These are phyloP conservation scores for Delonix regia DNA, from an alignment of 306 rosid species.

Conservation along the genomic window DNA sequence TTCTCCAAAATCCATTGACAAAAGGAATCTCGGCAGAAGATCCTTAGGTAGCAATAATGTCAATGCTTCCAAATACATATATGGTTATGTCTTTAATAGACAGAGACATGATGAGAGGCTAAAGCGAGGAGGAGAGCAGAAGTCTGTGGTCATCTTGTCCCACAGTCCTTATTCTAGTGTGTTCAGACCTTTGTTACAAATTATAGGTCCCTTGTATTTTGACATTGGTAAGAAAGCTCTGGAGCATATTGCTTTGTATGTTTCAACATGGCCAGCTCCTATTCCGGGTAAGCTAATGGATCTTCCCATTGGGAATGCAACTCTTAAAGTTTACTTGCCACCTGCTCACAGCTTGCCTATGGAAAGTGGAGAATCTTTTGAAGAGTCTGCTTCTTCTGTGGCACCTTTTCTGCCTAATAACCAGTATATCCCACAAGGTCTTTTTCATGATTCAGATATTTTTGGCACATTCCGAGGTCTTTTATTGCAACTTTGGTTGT, in stretches of 20 bases:
- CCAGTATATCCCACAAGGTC: slow-evolving; percentile 77
- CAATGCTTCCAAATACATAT: slow-evolving; percentile 61
- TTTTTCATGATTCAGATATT: slow-evolving; percentile 89
- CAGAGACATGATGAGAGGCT: slow-evolving; percentile 97
- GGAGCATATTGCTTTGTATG: slow-evolving; percentile 88
- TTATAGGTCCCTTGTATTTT: slow-evolving; percentile 89
- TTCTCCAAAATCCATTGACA: slow-evolving; percentile 39
- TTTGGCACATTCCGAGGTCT: slow-evolving; percentile 82
- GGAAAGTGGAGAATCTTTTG: slow-evolving; percentile 53
- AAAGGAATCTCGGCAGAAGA: slow-evolving; percentile 40
- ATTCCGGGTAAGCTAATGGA: slow-evolving; percentile 82
- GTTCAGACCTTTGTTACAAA: slow-evolving; percentile 88
- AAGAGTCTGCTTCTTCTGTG: slow-evolving; percentile 59
- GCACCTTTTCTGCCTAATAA: slow-evolving; percentile 83
- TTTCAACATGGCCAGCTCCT: slow-evolving; percentile 89
- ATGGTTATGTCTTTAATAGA: slow-evolving; percentile 91
- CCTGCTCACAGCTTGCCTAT: slow-evolving; percentile 77
- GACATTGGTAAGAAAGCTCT: slow-evolving; percentile 90
- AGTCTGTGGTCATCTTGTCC: slow-evolving; percentile 87
- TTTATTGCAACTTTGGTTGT: slow-evolving; percentile 88
- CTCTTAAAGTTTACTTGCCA: slow-evolving; percentile 84
- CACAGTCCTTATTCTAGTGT: slow-evolving; percentile 76
- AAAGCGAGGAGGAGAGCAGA: slow-evolving; percentile 97
- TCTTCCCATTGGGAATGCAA: slow-evolving; percentile 92
- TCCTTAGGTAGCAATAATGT: slow-evolving; percentile 38